Evolutionary conservation across 345 rosid genomes (phyloP), one percentile per base, ranked within the genome.

Genomic region (Orychophragmus violaceus): DNA sequence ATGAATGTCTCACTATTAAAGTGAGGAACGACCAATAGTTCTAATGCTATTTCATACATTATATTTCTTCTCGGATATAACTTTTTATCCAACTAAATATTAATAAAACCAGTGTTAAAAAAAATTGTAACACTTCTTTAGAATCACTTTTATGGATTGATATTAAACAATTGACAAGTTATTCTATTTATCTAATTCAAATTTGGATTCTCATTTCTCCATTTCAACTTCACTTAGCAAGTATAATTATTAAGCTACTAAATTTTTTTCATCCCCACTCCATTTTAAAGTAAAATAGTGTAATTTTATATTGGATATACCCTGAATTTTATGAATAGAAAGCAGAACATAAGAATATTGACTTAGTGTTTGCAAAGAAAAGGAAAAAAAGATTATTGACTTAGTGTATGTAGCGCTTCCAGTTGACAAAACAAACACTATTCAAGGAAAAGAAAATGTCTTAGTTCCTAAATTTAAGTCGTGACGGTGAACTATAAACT

Each of bases 401-500:
- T 23, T 25, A 14, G 21, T 24, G 35, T 11, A 13, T 28, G 19
- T 25, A 51, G 35, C 35, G 22, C 21, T 14, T 52, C 28, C 18
- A 24, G 33, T 25, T 51, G 56, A 51, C 56, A 25, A 50, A 44
- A 16, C 12, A 9, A 25, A 5, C 24, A 24, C 3, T 51, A 51
- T 51, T 14, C 36, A 28, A 53, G 23, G 37, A 16, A n/a, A 53
- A 53, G 22, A 8, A 51, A 51, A 51, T 51, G 35, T 14, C 4
- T 6, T 64, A 51, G 50, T 52, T 37, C 39, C 11, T 27, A 28
- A 41, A 4, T 29, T 46, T 13, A 46, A 55, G 44, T 42, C 63
- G 59, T 66, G 25, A 14, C 44, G 24, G 55, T 56, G 55, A 56
- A 44, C 24, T 55, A 67, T 67, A 55, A 66, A 67, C 54, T 44